Conservation (phyloP, 2,329 filamentous ascomycete genomes). For the Diaporthe capsici region DNA sequence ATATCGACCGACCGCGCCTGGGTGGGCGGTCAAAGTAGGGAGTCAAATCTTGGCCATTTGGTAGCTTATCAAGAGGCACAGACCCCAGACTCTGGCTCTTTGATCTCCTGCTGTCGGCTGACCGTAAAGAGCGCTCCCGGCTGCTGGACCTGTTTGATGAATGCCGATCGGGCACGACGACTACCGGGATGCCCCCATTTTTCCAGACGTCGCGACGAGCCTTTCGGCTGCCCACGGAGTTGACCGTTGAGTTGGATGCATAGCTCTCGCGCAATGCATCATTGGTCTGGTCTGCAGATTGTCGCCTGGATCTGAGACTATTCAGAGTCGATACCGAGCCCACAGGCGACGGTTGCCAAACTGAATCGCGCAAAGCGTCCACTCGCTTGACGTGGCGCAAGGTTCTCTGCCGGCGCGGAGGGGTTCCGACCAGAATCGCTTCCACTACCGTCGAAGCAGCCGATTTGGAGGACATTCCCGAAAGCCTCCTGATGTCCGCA, state of each 20-base stretch:
- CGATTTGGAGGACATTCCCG: conserved; percentile 68
- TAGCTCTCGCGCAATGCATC: conserved; percentile 59
- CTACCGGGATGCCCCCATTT: conserved; percentile 72
- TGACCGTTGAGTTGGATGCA: conserved; percentile 62
- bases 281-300: conserved; percentile 46
- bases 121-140: conserved; percentile 69
- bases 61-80: conserved; percentile 57
- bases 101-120: conserved; percentile 71
- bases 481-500: conserved; percentile 64
- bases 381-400: conserved; percentile 74
- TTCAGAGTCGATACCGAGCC: conserved; percentile 57
- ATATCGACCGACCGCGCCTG: conserved; percentile 59
- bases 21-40: conserved; percentile 59
- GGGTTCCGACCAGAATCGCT: conserved; percentile 68
- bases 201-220: conserved; percentile 72
- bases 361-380: conserved; percentile 62
- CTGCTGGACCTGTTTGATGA: conserved; percentile 66
- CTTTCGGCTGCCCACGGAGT: conserved; percentile 66
- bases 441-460: conserved; percentile 70
- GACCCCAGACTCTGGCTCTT: conserved; percentile 68
- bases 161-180: conserved; percentile 71
- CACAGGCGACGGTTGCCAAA: conserved; percentile 56
- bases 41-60: conserved; percentile 58
- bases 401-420: conserved; percentile 63
- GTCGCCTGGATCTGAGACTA: conserved; percentile 36